Evolutionary conservation across 805 yeast genomes (phyloP).

Genomic region (Candida arabinofermentans): DNA sequence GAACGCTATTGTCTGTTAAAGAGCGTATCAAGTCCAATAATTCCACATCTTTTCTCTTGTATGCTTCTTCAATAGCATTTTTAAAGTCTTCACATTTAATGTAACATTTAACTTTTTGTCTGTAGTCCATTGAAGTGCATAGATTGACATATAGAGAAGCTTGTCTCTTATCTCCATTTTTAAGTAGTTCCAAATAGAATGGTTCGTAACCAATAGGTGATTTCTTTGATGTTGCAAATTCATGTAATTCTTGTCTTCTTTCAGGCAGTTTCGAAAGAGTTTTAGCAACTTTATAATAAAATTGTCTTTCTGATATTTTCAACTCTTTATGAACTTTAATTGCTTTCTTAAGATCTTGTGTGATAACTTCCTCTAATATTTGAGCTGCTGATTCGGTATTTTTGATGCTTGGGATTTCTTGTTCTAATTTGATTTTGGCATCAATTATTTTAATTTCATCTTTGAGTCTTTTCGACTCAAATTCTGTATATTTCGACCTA

Average conservation of each 20-base stretch:
- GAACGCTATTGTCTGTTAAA: constrained; percentile 18
- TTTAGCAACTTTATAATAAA: constrained; percentile 50
- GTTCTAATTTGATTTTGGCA: constrained; percentile 38
- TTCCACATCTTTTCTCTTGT: constrained; percentile 38
- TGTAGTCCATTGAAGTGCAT: constrained; percentile 42
- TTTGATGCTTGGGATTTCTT: neutral
- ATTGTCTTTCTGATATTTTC: constrained; percentile 53
- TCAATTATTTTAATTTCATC: constrained; percentile 41
- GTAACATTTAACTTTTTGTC: constrained; percentile 47
- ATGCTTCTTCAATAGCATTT: constrained; percentile 49
- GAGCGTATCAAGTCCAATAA: constrained; percentile 25
- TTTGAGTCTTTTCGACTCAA: constrained; percentile 38
- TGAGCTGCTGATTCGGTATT: constrained; percentile 36
- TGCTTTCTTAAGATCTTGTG: constrained; percentile 47
- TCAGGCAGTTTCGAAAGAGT: constrained; percentile 43
- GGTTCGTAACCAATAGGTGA: constrained; percentile 73
- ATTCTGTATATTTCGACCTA: constrained; percentile 30
- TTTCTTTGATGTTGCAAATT: constrained; percentile 46
- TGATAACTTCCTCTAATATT: constrained; percentile 43
- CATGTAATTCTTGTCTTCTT: constrained; percentile 50
- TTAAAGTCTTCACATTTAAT: constrained; percentile 47
- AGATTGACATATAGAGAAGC: constrained; percentile 57
- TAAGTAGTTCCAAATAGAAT: constrained; percentile 51
- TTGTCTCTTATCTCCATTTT: constrained; percentile 51
- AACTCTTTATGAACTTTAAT: constrained; percentile 46